Evolutionary conservation across 2,329 filamentous ascomycete genomes (phyloP), one percentile per base, ranked within the genome.

Genomic region (Thelonectria discophora): DNA sequence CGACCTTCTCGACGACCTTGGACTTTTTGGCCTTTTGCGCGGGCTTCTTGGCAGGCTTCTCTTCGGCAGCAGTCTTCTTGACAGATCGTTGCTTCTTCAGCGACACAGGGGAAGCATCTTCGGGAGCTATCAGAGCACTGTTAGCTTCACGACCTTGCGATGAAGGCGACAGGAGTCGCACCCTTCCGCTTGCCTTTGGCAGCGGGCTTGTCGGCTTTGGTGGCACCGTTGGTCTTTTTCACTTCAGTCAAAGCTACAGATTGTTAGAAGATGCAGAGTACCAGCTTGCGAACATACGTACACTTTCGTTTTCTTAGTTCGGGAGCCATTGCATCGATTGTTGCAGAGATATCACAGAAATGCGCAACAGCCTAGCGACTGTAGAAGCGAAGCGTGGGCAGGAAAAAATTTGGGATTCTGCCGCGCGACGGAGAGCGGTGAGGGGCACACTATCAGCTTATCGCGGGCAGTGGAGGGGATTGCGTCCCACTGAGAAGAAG

Each of bases 11-110:
- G 30, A 70, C 66, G 30, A 70, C 55, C 66, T 75, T 74, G 55
- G 69, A 73, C 65, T 71, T 67, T 65, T 75, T 72, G 54, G 66
- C 49, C 66, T 73, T 73, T 57, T 66, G 71, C 64, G 66, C 63
- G 27, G 78, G 69, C 64, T 86, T 81, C 49, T 67, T 66, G 20
- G 62, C 65, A 39, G 62, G 24, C 45, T 75, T 71, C 52, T 66
- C 61, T 20, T 66, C 65, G 60, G 65, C 67, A 43, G 66, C 53
- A 24, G 67, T 64, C 68, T 75, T 73, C 63, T 74, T 72, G 55
- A 72, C 74, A 48, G 81, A 72, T 68, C 81, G 84, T 56, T 80
- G 71, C 73, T 82, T 82, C 74, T 83, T 83, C 53, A 74, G 55
- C 17, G 77, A 76, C 56, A 80, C 75, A 46, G 79, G 79, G 6